These are phyloP conservation scores for Cordyceps javanica DNA, from an alignment of 2,329 filamentous ascomycete genomes.

Conservation along the genomic window DNA sequence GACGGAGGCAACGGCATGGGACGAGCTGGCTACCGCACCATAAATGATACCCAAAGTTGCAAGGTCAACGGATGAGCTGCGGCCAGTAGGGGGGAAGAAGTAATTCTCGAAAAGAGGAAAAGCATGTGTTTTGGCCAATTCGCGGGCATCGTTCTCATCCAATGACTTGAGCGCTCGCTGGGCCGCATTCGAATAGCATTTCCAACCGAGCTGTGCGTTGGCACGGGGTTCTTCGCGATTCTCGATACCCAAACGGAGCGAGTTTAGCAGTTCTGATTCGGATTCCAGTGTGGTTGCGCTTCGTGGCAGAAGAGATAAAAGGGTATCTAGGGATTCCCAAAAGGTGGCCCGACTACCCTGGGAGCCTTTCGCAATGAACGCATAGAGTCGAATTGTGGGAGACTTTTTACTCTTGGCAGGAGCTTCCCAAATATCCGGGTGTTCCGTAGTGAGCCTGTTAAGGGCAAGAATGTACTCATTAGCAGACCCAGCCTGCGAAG, in stretches of 20 bases:
- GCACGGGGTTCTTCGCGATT: conserved; percentile 67
- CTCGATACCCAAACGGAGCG: conserved; percentile 64
- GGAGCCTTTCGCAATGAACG: conserved; percentile 77
- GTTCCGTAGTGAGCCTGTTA: conserved; percentile 54
- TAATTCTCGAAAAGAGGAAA: conserved; percentile 52
- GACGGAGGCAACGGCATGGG: conserved; percentile 38
- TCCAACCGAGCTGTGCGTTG: conserved; percentile 66
- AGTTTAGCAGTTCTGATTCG: conserved; percentile 55
- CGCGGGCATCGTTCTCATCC: conserved; percentile 35
- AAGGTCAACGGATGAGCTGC: conserved; percentile 26
- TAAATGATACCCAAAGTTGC: conserved; percentile 43
- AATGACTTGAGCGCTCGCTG: conserved; percentile 46
- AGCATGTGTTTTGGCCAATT: conserved; percentile 43
- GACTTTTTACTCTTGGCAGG: conserved; percentile 47
- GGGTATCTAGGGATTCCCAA: conserved; percentile 61
- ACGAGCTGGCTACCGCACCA: conserved; percentile 34
- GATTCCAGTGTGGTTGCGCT: conserved; percentile 40
- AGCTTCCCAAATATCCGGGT: conserved; percentile 67
- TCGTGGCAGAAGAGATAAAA: conserved; percentile 56
- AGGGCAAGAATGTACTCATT: conserved; percentile 64
- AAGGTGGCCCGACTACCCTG: conserved; percentile 67
- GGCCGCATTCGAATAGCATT: conserved; percentile 62
- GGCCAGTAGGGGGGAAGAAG: conserved; percentile 39
- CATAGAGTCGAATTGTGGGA: conserved; percentile 51
- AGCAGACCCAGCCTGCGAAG: conserved; percentile 67